phyloP scores from a whole-genome alignment of 805 yeast species.

The Kodamaea nitidulidarum region DNA sequence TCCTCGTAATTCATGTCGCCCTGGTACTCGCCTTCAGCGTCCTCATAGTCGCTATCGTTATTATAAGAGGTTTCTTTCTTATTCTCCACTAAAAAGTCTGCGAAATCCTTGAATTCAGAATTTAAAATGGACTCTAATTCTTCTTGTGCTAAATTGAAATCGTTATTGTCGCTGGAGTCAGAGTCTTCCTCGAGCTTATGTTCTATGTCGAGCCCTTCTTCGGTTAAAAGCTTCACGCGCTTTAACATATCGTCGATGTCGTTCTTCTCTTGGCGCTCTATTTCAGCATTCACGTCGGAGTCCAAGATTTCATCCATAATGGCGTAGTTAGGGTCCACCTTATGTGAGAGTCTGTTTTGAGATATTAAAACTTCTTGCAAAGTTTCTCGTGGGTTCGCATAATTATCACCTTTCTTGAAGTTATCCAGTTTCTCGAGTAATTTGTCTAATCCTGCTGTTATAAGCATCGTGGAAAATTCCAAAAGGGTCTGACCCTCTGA shows the following conservation, averaged over 20 bases:
- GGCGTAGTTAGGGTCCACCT: not conserved
- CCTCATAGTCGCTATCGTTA: conserved; percentile 14
- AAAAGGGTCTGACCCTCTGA: not conserved
- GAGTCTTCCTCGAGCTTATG: conserved; percentile 1
- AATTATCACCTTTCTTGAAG: not conserved
- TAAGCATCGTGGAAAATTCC: conserved; percentile 1
- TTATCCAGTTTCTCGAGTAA: not conserved
- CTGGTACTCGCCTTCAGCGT: conserved; percentile 4
- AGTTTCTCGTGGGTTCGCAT: conserved; percentile 2
- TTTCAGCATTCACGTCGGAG: not conserved
- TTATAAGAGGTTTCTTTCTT: conserved; percentile 8
- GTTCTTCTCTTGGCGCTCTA: conserved; percentile 2
- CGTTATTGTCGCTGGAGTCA: conserved; percentile 3
- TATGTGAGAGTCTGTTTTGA: not conserved
- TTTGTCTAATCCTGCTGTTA: conserved; percentile 1
- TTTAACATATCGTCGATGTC: conserved; percentile 3
- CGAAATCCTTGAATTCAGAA: conserved; percentile 11
- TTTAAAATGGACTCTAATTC: conserved; percentile 1
- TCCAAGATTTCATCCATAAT: not conserved
- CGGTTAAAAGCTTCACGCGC: conserved; percentile 3
- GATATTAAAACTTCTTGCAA: conserved; percentile 5
- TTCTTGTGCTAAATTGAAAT: not conserved
- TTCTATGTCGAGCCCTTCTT: conserved; percentile 3
- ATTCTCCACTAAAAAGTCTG: conserved; percentile 8
- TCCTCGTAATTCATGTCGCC: conserved; percentile 9